Conservation (phyloP, 1,284 basidiomycete species). For the Trichosporon coremiiforme region DNA sequence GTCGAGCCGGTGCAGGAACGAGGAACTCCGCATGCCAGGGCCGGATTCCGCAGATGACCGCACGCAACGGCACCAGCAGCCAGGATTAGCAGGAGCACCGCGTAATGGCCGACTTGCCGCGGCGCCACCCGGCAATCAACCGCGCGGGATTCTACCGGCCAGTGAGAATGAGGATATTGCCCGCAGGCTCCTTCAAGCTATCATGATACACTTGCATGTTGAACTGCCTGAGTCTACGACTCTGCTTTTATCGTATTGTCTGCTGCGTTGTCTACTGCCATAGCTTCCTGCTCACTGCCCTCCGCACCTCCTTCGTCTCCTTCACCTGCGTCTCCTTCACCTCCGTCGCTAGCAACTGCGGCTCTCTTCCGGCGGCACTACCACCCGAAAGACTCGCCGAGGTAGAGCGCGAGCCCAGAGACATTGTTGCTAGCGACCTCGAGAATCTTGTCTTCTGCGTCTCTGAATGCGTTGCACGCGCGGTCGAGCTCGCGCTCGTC, state of each 20-base stretch:
- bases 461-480: conserved; percentile 42
- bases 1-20: not conserved
- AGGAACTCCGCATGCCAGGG: not conserved
- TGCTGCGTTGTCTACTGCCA: not conserved
- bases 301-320: not conserved
- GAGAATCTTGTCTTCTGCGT: conserved; percentile 41
- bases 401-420: conserved; percentile 43
- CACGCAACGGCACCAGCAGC: too few relatives aligned
- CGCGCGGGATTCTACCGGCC: not conserved
- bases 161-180: not conserved
- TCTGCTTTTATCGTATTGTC: not conserved
- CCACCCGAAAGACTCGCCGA: conserved; percentile 50
- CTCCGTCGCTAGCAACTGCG: too few relatives aligned
- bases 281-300: not conserved
- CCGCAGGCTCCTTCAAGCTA: not conserved
- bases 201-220: not conserved
- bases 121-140: not conserved
- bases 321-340: not conserved
- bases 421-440: conserved; percentile 46
- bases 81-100: too few relatives aligned
- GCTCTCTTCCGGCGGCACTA: conserved; percentile 26
- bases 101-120: not conserved
- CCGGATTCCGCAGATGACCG: not conserved
- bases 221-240: not conserved
- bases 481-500: conserved; percentile 39